Evolutionary conservation across 768 basidiomycete genomes (phyloP), one percentile per base, ranked within the genome.

Genomic region (Phlegmacium glaucopus): DNA sequence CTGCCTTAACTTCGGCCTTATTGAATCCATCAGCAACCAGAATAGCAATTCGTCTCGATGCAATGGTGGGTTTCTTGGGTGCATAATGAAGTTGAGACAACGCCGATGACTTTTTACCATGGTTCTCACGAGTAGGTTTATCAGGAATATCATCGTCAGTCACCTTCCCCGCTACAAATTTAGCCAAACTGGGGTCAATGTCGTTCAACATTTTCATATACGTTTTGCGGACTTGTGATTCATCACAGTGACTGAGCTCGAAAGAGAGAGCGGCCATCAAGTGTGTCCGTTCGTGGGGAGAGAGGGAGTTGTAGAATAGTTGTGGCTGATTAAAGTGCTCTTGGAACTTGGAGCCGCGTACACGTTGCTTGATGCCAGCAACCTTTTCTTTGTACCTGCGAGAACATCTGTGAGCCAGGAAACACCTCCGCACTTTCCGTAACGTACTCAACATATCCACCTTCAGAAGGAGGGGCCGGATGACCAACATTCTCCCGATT

Each of bases 221-320:
- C 2, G 72, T 72, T 60, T 80, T 69, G 63, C 85, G 86, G 1
- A 94, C 86, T 2, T 70, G 65, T 1, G 78, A 76, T 55, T 93
- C 89, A 43, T 90, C 85, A 65, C 86, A 88, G 59, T 93, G 90
- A 48, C 81, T 82, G 28, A 95, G 74, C 66, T 94, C 92, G 62
- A 95, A 94, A 10, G 82, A 79, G 48, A 89, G 73, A 4, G 89
- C 91, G 4, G 68, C 59, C 41, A 80, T 67, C 26, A 93, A 69
- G 62, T 94, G 90, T n/a, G 67, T 51, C 65, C 85, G 82, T 71
- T 94, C 93, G 46, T 79, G 61, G 0, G 70, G 56, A 1, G 76
- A 57, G 39, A 94, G 75, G 6, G 90, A 94, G 68, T 95, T 94
- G 68, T 80, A 84, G 75, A 94, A 94, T 2, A 93, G 70, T 52